Conservation (phyloP, 805 yeast genomes). For the Barnettozyma sp. region DNA sequence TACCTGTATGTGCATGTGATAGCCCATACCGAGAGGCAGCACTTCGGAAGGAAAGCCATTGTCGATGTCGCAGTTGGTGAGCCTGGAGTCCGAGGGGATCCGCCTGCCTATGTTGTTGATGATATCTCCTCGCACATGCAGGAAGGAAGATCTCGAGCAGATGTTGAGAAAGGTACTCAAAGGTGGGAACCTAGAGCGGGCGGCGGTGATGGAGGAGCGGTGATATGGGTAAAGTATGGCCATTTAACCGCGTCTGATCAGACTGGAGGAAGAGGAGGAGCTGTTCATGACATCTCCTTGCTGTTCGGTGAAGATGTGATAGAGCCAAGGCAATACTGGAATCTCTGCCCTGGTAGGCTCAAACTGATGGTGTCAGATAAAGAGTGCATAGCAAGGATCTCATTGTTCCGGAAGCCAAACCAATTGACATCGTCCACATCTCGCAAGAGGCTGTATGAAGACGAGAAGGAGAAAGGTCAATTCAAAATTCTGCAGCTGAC, state of each 20-base stretch:
- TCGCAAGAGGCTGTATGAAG: too few species aligned
- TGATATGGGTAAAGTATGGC: slow-evolving; percentile 50
- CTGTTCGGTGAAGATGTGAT: slow-evolving; percentile 49
- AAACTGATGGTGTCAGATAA: background rate
- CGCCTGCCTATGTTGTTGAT: slow-evolving; percentile 32
- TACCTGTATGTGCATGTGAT: slow-evolving; percentile 25
- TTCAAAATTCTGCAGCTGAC: slow-evolving; percentile 62
- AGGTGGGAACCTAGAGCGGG: slow-evolving; percentile 45
- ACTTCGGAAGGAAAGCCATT: slow-evolving; percentile 26
- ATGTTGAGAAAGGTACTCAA: slow-evolving; percentile 13
- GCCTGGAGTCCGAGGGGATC: too few species aligned
- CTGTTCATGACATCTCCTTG: slow-evolving; percentile 42
- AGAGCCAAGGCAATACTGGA: slow-evolving; percentile 58
- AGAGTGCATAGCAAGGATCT: background rate
- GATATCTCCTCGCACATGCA: slow-evolving; percentile 18
- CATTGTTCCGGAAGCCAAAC: slow-evolving; percentile 1
- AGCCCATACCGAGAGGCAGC: slow-evolving; percentile 7
- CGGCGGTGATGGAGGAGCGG: too few species aligned
- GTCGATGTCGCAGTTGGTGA: slow-evolving; percentile 40
- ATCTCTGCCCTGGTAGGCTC: slow-evolving; percentile 15
- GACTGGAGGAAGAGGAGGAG: too few species aligned
- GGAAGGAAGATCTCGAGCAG: slow-evolving; percentile 18
- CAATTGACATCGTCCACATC: too few species aligned
- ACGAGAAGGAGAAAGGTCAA: slow-evolving; percentile 27
- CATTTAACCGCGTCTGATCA: slow-evolving; percentile 23